Evolutionary conservation across 768 basidiomycete genomes (phyloP), one percentile per base, ranked within the genome.

Genomic region (Suillus subaureus): DNA sequence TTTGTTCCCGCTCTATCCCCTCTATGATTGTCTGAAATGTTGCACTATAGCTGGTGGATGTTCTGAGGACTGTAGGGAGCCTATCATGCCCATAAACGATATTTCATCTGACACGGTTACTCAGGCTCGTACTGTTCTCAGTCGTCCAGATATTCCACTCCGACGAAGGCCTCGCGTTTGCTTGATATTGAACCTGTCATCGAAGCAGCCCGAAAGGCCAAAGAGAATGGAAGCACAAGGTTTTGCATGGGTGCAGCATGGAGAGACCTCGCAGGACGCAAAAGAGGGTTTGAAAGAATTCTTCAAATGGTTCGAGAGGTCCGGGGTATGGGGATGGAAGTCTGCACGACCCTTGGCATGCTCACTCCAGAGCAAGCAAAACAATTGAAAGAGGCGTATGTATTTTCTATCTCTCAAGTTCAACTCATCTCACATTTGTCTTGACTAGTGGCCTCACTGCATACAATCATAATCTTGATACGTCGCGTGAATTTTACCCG

Each of bases 161-260:
- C 91, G 11, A 98, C 96, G 51, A 90, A 89, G 75, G 97, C 97
- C 35, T 93, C 93, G 18, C 87, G 88, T 63, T 81, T 99, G 52
- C 84, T 97, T 15, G 91, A 96, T 56, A 80, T 98, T 58, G 96
- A 94, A 71, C 95, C 96, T 21, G 97, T 99, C 18, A 80, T 99
- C 11, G 90, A 91, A 71, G 97, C 95, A 35, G 97, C 97, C 26
- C 87, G 93, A 15, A 90, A 91, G 74, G 97, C 97, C 31, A 99
- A 97, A 74, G 96, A 83, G 70, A 99, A 98, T 75, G 97, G 97
- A 40, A 96, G 94, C 75, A 99, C 97, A 23, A 85, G 97, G 33
- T 99, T 99, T 80, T 99, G 97, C 78, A 99, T 98, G 97, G 97
- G 97, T 65, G 96, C 97, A 5, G 97, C 97, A 6, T 99, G 97